These are phyloP conservation scores for Tolypocladium album DNA, from an alignment of 2,329 filamentous ascomycete genomes.

Conservation along the genomic window DNA sequence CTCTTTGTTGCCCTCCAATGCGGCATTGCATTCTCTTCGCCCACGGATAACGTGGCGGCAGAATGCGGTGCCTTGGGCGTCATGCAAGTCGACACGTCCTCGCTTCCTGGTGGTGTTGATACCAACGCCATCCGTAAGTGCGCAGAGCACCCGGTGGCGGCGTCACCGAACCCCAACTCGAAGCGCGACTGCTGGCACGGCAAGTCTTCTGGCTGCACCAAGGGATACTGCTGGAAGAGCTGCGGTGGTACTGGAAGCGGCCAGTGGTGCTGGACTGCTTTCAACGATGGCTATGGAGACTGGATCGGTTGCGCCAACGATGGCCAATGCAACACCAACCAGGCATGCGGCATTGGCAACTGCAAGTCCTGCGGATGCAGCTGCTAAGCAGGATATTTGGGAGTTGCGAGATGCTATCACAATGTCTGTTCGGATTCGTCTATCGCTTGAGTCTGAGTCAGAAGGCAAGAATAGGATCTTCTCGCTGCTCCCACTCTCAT, in stretches of 20 bases:
- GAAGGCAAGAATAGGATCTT: not conserved
- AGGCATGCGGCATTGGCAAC: slow-evolving; percentile 1
- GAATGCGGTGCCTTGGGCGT: slow-evolving; percentile 2
- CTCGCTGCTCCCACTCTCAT: not conserved
- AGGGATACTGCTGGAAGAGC: slow-evolving; percentile 1
- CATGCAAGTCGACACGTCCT: not conserved
- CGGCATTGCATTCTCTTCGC: not conserved
- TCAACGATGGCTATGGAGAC: slow-evolving; percentile 1
- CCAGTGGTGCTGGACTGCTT: slow-evolving; percentile 4
- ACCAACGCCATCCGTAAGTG: slow-evolving; percentile 1
- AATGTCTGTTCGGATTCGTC: not conserved
- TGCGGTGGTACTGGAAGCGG: not conserved
- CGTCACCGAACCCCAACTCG: not conserved
- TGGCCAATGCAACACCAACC: not conserved
- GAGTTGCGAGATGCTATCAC: not conserved
- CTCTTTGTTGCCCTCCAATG: not conserved
- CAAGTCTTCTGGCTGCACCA: slow-evolving; percentile 1
- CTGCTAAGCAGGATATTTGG: not conserved
- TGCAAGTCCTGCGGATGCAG: slow-evolving; percentile 2
- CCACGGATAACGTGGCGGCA: not conserved
- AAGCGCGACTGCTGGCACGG: slow-evolving; percentile 2
- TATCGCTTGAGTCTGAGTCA: not conserved
- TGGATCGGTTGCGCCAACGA: slow-evolving; percentile 1
- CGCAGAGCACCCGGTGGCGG: not conserved
- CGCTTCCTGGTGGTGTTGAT: not conserved